phyloP scores from a whole-genome alignment of 1,284 basidiomycete genomes.

The Amylostereum areolatum region DNA sequence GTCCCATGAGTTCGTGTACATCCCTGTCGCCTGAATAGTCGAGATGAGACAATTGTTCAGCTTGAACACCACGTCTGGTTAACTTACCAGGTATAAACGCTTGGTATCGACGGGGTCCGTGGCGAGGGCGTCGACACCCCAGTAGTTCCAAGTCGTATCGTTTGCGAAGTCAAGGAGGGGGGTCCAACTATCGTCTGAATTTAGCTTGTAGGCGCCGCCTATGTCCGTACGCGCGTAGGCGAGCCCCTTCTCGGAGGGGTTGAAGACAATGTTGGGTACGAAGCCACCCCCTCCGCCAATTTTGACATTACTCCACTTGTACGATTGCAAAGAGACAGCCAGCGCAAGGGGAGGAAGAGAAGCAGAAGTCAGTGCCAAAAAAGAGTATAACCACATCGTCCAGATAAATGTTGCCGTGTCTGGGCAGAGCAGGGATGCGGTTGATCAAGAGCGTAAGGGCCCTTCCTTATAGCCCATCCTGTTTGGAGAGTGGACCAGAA shows the following conservation, averaged over 20 bases:
- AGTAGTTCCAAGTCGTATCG: constrained; percentile 52
- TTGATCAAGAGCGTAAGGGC: too few species aligned
- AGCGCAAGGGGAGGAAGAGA: constrained; percentile 15
- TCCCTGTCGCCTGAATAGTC: constrained; percentile 42
- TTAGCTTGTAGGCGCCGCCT: constrained; percentile 58
- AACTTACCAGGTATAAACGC: constrained; percentile 44
- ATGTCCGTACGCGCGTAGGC: constrained; percentile 64
- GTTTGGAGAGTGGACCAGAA: too few species aligned
- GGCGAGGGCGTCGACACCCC: constrained; percentile 60
- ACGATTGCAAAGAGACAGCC: constrained; percentile 41
- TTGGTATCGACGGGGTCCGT: constrained; percentile 54
- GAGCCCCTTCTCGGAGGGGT: constrained; percentile 48
- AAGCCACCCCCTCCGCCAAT: constrained; percentile 47
- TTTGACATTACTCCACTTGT: constrained; percentile 62
- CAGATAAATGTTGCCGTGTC: too few species aligned
- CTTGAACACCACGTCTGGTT: background rate
- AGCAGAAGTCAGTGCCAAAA: too few species aligned
- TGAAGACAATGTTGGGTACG: constrained; percentile 57
- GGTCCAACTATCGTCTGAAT: constrained; percentile 55
- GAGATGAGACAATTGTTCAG: background rate
- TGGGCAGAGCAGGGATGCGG: too few species aligned
- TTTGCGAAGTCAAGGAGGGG: constrained; percentile 56
- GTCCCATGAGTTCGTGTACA: constrained; percentile 65
- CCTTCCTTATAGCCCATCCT: too few species aligned
- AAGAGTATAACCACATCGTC: too few species aligned